phyloP scores from a whole-genome alignment of 495 filamentous ascomycete species.

The Echria macrotheca region DNA sequence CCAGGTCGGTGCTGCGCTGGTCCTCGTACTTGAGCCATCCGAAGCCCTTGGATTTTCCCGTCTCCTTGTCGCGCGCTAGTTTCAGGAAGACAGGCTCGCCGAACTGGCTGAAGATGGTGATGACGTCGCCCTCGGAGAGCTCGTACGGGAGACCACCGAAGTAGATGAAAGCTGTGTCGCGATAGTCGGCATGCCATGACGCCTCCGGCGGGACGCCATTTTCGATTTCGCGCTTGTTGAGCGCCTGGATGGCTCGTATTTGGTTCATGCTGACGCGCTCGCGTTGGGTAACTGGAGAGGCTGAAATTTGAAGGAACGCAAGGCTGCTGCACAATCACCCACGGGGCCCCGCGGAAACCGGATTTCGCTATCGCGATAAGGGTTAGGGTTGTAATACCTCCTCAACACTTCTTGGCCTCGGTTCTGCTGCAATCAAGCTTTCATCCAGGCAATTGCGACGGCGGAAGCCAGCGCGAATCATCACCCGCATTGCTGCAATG shows the following conservation, averaged over 20 bases:
- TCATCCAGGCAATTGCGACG: too few relatives aligned
- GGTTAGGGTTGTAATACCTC: too few relatives aligned
- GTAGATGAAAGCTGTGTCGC: slow-evolving; percentile 94
- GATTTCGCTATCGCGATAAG: too few relatives aligned
- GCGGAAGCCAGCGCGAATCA: too few relatives aligned
- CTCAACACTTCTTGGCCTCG: too few relatives aligned
- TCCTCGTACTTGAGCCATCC: slow-evolving; percentile 98
- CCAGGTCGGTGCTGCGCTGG: slow-evolving; percentile 90
- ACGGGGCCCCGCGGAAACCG: too few relatives aligned
- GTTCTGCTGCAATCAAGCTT: too few relatives aligned
- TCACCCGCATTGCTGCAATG: too few relatives aligned
- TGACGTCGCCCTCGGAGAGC: slow-evolving; percentile 89
- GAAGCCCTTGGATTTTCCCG: slow-evolving; percentile 89
- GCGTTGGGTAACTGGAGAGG: background rate
- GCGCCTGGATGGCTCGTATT: slow-evolving; percentile 82
- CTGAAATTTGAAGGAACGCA: slow-evolving; percentile 6
- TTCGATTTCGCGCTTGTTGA: slow-evolving; percentile 95
- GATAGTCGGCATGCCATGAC: slow-evolving; percentile 97
- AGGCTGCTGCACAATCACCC: too few relatives aligned
- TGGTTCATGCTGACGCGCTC: slow-evolving; percentile 65
- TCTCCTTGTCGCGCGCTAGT: slow-evolving; percentile 87
- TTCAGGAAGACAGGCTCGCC: slow-evolving; percentile 91
- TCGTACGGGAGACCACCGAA: slow-evolving; percentile 93
- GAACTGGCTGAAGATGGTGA: slow-evolving; percentile 96
- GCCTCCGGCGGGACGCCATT: slow-evolving; percentile 72